phyloP scores from a whole-genome alignment of 257 asterid species.

The Misopates orontium region DNA sequence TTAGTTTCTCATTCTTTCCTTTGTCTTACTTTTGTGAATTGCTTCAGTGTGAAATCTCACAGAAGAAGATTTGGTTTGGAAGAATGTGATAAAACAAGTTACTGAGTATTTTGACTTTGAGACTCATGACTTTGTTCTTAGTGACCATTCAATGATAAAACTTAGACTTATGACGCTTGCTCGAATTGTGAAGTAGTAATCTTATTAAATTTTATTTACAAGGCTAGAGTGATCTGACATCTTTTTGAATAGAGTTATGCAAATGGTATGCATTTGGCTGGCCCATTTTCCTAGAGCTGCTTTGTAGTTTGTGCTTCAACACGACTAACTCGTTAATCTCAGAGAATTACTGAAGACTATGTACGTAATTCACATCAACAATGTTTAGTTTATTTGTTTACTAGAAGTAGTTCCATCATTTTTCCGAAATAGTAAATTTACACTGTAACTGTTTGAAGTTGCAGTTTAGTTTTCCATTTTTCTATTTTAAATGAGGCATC shows the following conservation, averaged over 20 bases:
- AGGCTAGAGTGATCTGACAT: no score
- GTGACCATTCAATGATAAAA: not conserved
- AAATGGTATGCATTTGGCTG: not conserved
- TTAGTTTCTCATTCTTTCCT: slow-evolving; percentile 6
- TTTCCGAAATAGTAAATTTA: slow-evolving; percentile 6
- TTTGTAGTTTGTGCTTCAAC: slow-evolving; percentile 2
- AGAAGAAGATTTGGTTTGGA: not conserved
- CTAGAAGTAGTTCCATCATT: not conserved
- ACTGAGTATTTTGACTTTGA: no score
- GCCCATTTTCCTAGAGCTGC: slow-evolving; percentile 8
- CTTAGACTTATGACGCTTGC: not conserved
- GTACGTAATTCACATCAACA: not conserved
- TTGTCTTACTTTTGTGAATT: not conserved
- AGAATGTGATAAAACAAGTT: slow-evolving; percentile 1
- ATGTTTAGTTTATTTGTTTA: slow-evolving; percentile 15
- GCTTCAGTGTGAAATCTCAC: slow-evolving; percentile 11
- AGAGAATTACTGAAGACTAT: not conserved
- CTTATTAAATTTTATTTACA: no score
- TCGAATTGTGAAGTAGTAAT: no score
- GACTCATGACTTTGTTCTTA: not conserved
- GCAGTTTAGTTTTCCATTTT: not conserved
- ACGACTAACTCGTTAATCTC: not conserved
- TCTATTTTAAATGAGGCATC: slow-evolving; percentile 1
- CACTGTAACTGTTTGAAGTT: not conserved
- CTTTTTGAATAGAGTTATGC: no score